A percentile compares a stretch with the other conserved stretches of the same genome.
Evolutionary conservation across 2,329 filamentous ascomycete genomes (phyloP).

Genomic region (Clarireedia paspali): DNA sequence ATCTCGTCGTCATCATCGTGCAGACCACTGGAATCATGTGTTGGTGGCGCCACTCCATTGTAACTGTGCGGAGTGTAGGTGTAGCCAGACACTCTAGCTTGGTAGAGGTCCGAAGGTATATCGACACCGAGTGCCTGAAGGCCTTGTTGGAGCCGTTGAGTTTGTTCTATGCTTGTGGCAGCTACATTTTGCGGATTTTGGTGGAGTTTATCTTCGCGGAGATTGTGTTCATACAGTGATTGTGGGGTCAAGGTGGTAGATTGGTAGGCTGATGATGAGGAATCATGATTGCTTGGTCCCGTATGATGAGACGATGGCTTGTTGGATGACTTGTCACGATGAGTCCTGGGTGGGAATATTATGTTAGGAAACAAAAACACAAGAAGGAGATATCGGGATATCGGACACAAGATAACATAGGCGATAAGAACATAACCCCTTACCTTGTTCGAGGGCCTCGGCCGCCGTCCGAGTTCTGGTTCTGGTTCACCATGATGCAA

Average conservation of each 20-base stretch:
- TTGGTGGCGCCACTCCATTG: not conserved
- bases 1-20: too few relatives aligned
- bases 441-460: too few relatives aligned
- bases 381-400: not conserved
- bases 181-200: not conserved
- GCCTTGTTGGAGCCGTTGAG: not conserved
- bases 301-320: not conserved
- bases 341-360: not conserved
- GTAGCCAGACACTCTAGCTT: not conserved
- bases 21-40: too few relatives aligned
- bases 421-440: not conserved
- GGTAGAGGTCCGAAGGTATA: not conserved
- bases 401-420: not conserved
- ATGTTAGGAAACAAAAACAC: not conserved
- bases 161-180: not conserved
- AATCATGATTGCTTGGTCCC: not conserved
- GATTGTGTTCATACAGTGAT: not conserved
- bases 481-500: too few relatives aligned
- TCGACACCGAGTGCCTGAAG: constrained; percentile 4
- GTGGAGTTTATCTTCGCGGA: not conserved
- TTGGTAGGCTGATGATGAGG: not conserved
- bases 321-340: not conserved
- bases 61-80: not conserved
- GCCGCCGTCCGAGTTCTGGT: too few relatives aligned
- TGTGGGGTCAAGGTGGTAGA: not conserved